These are phyloP conservation scores for Mycocentrospora acerina DNA, from an alignment of 2,329 filamentous ascomycete genomes.

Conservation along the genomic window DNA sequence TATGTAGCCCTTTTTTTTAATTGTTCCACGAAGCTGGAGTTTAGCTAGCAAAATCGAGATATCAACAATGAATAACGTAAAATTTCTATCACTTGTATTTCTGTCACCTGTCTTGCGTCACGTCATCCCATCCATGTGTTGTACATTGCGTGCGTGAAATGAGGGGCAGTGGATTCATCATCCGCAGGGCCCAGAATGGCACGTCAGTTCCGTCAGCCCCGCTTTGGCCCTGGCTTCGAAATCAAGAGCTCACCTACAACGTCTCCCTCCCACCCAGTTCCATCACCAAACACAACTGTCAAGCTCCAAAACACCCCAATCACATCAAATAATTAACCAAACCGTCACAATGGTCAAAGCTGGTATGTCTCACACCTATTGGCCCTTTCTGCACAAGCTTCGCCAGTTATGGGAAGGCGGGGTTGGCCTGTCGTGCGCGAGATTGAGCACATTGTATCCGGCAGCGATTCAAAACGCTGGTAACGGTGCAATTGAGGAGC, in stretches of 20 bases:
- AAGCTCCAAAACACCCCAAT: slow-evolving; percentile 16
- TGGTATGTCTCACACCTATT: slow-evolving; percentile 67
- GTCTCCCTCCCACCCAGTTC: slow-evolving; percentile 11
- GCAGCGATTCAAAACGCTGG: slow-evolving; percentile 8
- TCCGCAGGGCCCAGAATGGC: slow-evolving; percentile 21
- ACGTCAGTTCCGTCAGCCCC: slow-evolving; percentile 26
- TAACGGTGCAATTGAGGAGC: slow-evolving; percentile 22
- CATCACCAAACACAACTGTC: slow-evolving; percentile 11
- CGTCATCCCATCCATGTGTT: slow-evolving; percentile 2
- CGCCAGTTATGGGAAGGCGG: slow-evolving; percentile 34
- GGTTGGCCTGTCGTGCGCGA: slow-evolving; percentile 47
- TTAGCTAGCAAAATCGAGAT: slow-evolving; percentile 22
- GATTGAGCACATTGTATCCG: slow-evolving; percentile 61
- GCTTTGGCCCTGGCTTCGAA: slow-evolving; percentile 25
- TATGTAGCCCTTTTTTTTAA: slow-evolving; percentile 6
- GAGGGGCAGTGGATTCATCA: slow-evolving; percentile 29
- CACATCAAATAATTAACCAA: slow-evolving; percentile 28
- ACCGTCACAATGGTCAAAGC: slow-evolving; percentile 96
- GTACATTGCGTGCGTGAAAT: no score
- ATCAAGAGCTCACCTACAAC: slow-evolving; percentile 13
- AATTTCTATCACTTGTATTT: slow-evolving; percentile 3
- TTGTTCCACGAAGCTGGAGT: slow-evolving; percentile 7
- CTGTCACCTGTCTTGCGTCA: background rate
- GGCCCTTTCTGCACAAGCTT: slow-evolving; percentile 16
- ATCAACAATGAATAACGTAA: slow-evolving; percentile 16